Conservation (phyloP, 1,284 basidiomycete genomes). For the Vanrija humicola region DNA sequence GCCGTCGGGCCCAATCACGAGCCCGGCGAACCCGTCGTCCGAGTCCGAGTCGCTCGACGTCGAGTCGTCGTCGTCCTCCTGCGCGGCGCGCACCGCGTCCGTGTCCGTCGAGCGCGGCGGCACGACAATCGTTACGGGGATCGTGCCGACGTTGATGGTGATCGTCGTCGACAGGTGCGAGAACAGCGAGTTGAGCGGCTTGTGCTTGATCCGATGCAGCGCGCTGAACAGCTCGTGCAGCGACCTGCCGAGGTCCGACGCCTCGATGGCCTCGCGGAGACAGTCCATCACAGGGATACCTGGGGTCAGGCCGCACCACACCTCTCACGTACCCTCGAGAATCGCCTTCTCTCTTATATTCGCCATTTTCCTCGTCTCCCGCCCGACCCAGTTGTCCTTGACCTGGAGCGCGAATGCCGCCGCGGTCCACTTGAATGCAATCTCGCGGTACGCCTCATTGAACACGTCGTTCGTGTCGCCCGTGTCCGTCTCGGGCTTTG, state of each 20-base stretch:
- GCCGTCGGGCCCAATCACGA: conserved; percentile 9
- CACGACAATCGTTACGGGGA: conserved; percentile 74
- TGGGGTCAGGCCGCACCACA: conserved; percentile 7
- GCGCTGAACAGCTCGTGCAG: conserved; percentile 63
- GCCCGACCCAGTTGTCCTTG: conserved; percentile 72
- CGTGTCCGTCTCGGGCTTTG: conserved; percentile 54
- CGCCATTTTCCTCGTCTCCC: conserved; percentile 65
- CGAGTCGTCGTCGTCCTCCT: conserved; percentile 53
- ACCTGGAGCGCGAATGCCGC: conserved; percentile 84
- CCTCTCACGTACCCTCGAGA: conserved; percentile 32
- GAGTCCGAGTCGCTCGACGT: conserved; percentile 57
- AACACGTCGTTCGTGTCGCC: conserved; percentile 64
- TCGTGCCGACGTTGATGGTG: conserved; percentile 66
- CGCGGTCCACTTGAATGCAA: conserved; percentile 80
- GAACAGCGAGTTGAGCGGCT: conserved; percentile 61
- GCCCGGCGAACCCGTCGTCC: conserved; percentile 36
- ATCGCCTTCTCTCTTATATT: conserved; percentile 61
- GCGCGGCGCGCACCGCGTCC: conserved; percentile 47
- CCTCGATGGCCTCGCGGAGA: conserved; percentile 49
- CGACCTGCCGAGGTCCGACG: conserved; percentile 66
- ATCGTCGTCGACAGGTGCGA: conserved; percentile 58
- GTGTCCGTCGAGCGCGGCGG: conserved; percentile 64
- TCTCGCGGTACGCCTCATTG: conserved; percentile 70
- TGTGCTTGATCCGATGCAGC: conserved; percentile 42
- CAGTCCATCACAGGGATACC: conserved; percentile 34